Conservation (phyloP, 441 rosid genomes). For the Pelargonium myrrhifolium region DNA sequence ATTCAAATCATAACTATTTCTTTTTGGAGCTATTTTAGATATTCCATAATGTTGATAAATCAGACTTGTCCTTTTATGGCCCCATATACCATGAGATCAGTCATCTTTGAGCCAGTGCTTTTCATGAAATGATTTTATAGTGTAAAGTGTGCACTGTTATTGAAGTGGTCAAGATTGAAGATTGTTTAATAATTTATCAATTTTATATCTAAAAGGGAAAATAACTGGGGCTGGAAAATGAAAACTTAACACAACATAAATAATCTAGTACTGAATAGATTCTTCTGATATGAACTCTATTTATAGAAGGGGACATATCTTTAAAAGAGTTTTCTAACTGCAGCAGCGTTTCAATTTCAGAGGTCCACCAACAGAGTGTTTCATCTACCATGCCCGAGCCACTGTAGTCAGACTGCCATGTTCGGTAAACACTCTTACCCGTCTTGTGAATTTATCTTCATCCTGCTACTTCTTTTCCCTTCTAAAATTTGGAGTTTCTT, state of each 20-base stretch:
- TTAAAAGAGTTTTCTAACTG: slow-evolving; percentile 12
- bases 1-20: too few species aligned
- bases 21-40: too few species aligned
- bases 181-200: too few species aligned
- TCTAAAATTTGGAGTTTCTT: not conserved
- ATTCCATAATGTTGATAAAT: too few species aligned
- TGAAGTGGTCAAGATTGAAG: too few species aligned
- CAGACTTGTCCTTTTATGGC: too few species aligned
- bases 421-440: slow-evolving; percentile 37
- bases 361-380: slow-evolving; percentile 97
- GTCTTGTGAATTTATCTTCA: slow-evolving; percentile 2
- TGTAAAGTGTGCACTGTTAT: too few species aligned
- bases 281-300: not conserved
- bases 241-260: not conserved
- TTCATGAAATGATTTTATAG: too few species aligned
- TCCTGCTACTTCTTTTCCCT: not conserved
- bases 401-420: slow-evolving; percentile 48
- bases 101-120: too few species aligned
- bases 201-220: too few species aligned
- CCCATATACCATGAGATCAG: too few species aligned
- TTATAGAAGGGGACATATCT: not conserved
- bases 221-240: not conserved
- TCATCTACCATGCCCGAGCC: slow-evolving; percentile 85
- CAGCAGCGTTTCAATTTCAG: slow-evolving; percentile 38
- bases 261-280: not conserved